Evolutionary conservation across 2,329 filamentous ascomycete species (phyloP), one percentile per base, ranked within the genome.

Genomic region (Sporothrix brunneoviolacea): DNA sequence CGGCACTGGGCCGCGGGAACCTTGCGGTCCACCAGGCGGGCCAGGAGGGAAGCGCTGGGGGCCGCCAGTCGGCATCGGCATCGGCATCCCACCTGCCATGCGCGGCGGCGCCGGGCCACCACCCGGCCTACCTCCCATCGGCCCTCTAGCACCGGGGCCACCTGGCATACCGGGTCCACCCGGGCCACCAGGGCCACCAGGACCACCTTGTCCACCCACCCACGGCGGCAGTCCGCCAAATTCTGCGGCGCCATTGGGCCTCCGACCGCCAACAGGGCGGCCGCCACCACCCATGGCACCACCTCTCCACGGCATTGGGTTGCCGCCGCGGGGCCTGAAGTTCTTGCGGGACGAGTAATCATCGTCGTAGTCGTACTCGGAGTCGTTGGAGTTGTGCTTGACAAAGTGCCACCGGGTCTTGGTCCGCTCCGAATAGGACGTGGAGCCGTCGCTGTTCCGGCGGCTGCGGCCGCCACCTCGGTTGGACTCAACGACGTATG

Each of bases 331-430:
- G 16, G 21, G 32, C 32, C 30, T 21, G 21, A 21, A n/a, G 35
- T 43, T 48, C 15, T 33, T 16, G 5, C 35, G 18, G 5, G 28
- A 48, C 8, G 36, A 40, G 22, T 42, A 42, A 27, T 37, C 33
- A 18, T 30, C 24, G 8, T 50, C 41, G 16, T 42, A 19, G 12
- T 53, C 46, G 19, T 37, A 33, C 21, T 43, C 43, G 13, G n/a
- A 19, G 10, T 47, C 41, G 7, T 18, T 19, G 7, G 19, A 5
- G 35, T 13, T 19, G 24, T 38, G 16, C 44, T 41, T 41, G 30
- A 53, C 47, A 37, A 53, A 50, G 16, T 47, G 19, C 22, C 22
- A 43, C 15, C 33, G 41, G n/a, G 30, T 28, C 30, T 38, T 49
- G 16, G 22, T 49, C 15, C 30, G 32, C 33, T 44, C 39, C 5